Evolutionary conservation across 129 eudicot genomes (phyloP), one percentile per base, ranked within the genome.

Genomic region (Lactuca saligna): DNA sequence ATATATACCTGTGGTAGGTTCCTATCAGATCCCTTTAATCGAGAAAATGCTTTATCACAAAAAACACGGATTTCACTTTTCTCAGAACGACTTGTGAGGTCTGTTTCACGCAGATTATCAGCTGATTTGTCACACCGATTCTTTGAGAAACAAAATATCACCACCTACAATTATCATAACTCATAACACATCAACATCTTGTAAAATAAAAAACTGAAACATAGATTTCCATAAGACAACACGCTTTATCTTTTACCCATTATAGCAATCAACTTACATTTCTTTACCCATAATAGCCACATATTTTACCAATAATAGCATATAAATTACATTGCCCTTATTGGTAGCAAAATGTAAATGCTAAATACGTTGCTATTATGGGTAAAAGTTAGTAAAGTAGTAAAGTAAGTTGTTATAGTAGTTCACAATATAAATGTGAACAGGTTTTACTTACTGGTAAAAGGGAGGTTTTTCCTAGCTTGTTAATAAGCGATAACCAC

Each of bases 121-220:
- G 97, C 99, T 6, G 97, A 90, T 80, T 86, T 94, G 72, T 94
- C 99, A 70, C 99, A 94, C 4, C 99, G 97, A 37, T 81, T 90
- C 88, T 94, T 94, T 9, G 99, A 94, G 39, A 94, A 94, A 78
- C 99, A 94, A 85, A 94, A 94, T 63, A 94, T 84, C 75, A 94
- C 90, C 71, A 94, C 99, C 99, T 94, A 74, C 11, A 75, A 54
- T 25, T 25, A 25, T 25, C 29, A 25, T 1, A 25, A 25, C 1
- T 25, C 29, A 25, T 55, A 76, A 64, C 58, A 75, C 65, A 4
- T 17, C 54, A 54, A 50, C 5, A 72, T 53, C 73, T 54, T 54
- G 13, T 42, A 42, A 25, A 25, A 42, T 8, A 46, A 16, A 6
- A 12, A 37, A 34, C 9, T 61, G 7, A 61, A 4, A 14, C 12